Evolutionary conservation across 108 stramenopile genomes (phyloP), one percentile per base, ranked within the genome.

Genomic region (Pseudonitzschia pungens): DNA sequence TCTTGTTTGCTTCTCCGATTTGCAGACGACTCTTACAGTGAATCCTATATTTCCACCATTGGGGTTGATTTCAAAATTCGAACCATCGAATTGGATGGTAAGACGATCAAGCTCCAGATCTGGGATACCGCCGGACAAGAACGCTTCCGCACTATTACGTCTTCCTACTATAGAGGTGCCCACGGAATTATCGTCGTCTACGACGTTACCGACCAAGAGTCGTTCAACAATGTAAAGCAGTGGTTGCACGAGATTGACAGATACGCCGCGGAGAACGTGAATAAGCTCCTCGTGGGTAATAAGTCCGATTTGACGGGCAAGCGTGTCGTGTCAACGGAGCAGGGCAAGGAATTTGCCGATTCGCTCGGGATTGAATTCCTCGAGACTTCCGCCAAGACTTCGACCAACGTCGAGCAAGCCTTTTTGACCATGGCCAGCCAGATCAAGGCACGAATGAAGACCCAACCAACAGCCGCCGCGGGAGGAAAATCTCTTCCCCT

Each of bases 41-140:
- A 97, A 70, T 96, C 95, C 44, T 99, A 98, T 82, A 98, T 98
- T 78, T 98, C 97, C 63, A 99, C 98, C 71, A 98, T 99, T 84
- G 98, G 98, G 63, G 98, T 99, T 66, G 97, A 99, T 74, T 99
- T 99, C 72, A 98, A 98, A 92, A 98, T 99, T 81, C 97, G 98
- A 70, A 99, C 98, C 65, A 98, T 99, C 73, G 97, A 99, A 77
- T 83, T 97, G 50, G 99, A 98, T 68, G 95, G 93, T 42, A 99
- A 99, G 84, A 98, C 97, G 54, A 96, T 99, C 83, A 99, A 99
- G 85, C 96, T 97, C 51, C 88, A 89, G 65, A 89, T 89, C 74
- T 94, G 92, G 89, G 92, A 91, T 64, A 91, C 93, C 0, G 90
- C 93, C n/a, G 90, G 94, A 50, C 86, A 97, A 83, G 97, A 98